Conservation (phyloP, 1,139 yeast genomes). For the Blastobotrys aristatus region DNA sequence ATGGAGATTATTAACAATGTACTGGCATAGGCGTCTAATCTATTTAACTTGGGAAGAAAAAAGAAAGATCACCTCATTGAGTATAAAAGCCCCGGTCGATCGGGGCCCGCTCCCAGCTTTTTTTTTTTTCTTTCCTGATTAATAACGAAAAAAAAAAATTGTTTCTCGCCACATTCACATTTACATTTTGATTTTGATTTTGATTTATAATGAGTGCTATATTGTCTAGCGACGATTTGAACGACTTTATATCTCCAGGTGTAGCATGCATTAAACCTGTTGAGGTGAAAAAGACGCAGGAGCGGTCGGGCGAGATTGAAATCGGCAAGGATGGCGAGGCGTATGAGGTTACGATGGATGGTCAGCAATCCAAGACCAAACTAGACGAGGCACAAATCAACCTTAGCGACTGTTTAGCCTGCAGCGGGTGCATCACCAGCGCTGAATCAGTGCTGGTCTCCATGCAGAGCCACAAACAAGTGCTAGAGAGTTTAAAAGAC, state of each 20-base stretch:
- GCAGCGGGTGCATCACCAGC: constrained; percentile 95
- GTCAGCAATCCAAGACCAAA: constrained; percentile 38
- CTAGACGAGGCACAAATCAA: constrained; percentile 84
- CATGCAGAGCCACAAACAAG: constrained; percentile 80
- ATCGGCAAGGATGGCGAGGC: constrained; percentile 64
- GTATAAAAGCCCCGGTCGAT: background rate
- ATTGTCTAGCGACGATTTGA: constrained; percentile 80
- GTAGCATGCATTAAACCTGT: constrained; percentile 92
- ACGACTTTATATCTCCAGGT: constrained; percentile 93
- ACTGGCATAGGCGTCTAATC: too few relatives aligned
- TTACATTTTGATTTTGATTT: too few relatives aligned
- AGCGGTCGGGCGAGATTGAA: constrained; percentile 50
- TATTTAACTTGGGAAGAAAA: too few relatives aligned
- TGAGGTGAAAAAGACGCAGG: constrained; percentile 39
- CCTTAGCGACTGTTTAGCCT: constrained; percentile 88
- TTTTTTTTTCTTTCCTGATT: background rate
- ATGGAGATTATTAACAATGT: constrained; percentile 25
- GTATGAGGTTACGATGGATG: constrained; percentile 59
- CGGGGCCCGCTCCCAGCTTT: too few relatives aligned
- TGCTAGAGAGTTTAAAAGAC: constrained; percentile 51
- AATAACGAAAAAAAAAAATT: background rate
- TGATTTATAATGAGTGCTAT: constrained; percentile 70
- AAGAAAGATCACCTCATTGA: background rate
- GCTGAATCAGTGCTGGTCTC: constrained; percentile 92
- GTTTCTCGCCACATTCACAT: background rate